A percentile compares a stretch with the other conserved stretches of the same genome.
These are phyloP conservation scores for Agaricus sinodeliciosus DNA, from an alignment of 768 basidiomycete genomes.

Conservation along the genomic window DNA sequence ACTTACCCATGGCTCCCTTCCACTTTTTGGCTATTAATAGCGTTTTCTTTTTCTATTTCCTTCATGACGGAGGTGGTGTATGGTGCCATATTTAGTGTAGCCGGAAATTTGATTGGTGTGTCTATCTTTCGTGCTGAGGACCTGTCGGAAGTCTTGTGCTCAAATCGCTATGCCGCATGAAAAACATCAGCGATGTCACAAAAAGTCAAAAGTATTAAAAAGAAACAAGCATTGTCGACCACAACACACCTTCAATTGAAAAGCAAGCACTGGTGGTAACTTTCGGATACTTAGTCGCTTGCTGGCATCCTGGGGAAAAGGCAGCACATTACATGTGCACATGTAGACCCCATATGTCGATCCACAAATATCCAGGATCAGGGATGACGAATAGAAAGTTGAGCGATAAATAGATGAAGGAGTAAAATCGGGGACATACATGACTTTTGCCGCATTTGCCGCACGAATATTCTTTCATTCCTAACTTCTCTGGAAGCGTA, in stretches of 20 bases:
- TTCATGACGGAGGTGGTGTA: constrained; percentile 67
- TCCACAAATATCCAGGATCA: background rate
- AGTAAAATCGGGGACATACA: constrained; percentile 28
- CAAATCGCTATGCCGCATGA: constrained; percentile 63
- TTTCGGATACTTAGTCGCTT: constrained; percentile 82
- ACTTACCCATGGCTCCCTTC: constrained; percentile 1
- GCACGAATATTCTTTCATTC: constrained; percentile 79
- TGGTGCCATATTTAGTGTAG: constrained; percentile 80
- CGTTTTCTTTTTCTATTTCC: constrained; percentile 38
- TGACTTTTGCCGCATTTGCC: constrained; percentile 71
- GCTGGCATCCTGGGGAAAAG: constrained; percentile 53
- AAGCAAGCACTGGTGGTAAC: constrained; percentile 87
- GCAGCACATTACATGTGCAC: background rate
- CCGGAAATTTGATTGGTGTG: constrained; percentile 73
- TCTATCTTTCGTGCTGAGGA: constrained; percentile 81
- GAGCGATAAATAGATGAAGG: background rate
- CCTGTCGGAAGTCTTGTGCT: constrained; percentile 74
- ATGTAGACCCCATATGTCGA: background rate
- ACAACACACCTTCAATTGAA: too few relatives aligned
- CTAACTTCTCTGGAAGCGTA: constrained; percentile 81
- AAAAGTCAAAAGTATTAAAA: background rate
- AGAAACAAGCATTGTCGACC: too few relatives aligned
- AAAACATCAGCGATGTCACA: background rate
- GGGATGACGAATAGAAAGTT: background rate
- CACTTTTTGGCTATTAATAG: constrained; percentile 9